Conservation (phyloP, 768 basidiomycete species). For the Cyclocybe cylindracea region DNA sequence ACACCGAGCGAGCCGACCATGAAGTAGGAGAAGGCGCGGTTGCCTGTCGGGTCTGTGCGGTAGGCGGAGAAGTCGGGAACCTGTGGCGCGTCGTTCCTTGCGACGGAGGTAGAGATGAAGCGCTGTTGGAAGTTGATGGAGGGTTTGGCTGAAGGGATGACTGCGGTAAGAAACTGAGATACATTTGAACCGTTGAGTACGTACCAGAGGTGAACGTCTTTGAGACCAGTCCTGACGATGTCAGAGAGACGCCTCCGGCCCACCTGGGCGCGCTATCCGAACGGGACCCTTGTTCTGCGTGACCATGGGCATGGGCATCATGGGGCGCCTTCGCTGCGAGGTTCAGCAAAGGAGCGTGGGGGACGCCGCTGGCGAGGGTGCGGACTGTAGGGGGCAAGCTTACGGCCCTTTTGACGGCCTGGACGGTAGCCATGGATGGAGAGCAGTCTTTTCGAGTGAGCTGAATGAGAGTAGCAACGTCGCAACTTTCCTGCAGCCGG, state of each 20-base stretch:
- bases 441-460: constrained; percentile 18
- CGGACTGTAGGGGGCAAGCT: constrained; percentile 82
- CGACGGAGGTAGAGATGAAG: constrained; percentile 76
- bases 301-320: constrained; percentile 60
- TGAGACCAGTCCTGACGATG: constrained; percentile 57
- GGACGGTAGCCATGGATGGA: constrained; percentile 63
- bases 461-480: constrained; percentile 23
- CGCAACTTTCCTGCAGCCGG: constrained; percentile 26
- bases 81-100: constrained; percentile 67
- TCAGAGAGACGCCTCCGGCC: constrained; percentile 56
- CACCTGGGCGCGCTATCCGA: constrained; percentile 65
- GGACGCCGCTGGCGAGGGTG: constrained; percentile 78
- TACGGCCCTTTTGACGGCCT: constrained; percentile 79
- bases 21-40: constrained; percentile 84
- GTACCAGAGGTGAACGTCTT: constrained; percentile 66
- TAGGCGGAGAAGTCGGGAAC: constrained; percentile 91
- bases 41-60: constrained; percentile 62
- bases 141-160: constrained; percentile 43
- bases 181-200: constrained; percentile 19
- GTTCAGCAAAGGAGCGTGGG: constrained; percentile 74
- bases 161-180: constrained; percentile 6
- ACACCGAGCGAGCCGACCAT: constrained; percentile 92
- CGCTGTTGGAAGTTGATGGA: constrained; percentile 63
- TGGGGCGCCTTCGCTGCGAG: constrained; percentile 66
- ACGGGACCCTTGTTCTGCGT: constrained; percentile 55